These are phyloP conservation scores for Penicillium sp. DNA, from an alignment of 2,329 filamentous ascomycete genomes.

Conservation along the genomic window DNA sequence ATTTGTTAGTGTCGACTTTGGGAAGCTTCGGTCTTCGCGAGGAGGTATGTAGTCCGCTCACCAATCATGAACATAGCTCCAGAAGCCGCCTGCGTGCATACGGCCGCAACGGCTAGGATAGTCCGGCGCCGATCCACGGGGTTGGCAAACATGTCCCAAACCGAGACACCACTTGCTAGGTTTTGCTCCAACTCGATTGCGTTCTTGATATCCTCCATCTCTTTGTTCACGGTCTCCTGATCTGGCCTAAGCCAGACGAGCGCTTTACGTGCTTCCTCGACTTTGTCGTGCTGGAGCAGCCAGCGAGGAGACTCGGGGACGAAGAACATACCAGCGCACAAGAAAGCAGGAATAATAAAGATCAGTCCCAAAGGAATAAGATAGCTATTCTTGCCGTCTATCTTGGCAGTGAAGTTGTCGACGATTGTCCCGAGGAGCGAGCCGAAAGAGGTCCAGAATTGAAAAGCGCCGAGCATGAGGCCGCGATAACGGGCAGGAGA, in stretches of 20 bases:
- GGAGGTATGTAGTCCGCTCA: slow-evolving; percentile 28
- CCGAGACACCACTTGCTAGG: slow-evolving; percentile 39
- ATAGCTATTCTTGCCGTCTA: slow-evolving; percentile 47
- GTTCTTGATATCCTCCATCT: slow-evolving; percentile 40
- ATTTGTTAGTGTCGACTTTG: neutral
- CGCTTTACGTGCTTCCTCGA: slow-evolving; percentile 34
- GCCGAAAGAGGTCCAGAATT: slow-evolving; percentile 55
- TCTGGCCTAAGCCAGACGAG: slow-evolving; percentile 44
- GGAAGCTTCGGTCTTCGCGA: neutral
- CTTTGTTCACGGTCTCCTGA: slow-evolving; percentile 35
- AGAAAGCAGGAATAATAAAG: slow-evolving; percentile 53
- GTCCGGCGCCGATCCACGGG: slow-evolving; percentile 58
- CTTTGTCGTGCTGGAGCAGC: slow-evolving; percentile 36
- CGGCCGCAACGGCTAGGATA: slow-evolving; percentile 51
- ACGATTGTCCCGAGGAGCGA: slow-evolving; percentile 50
- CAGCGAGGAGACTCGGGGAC: slow-evolving; percentile 54
- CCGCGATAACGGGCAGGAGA: slow-evolving; percentile 56
- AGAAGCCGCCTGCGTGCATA: slow-evolving; percentile 58
- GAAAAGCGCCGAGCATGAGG: slow-evolving; percentile 53
- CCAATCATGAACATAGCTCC: slow-evolving; percentile 63
- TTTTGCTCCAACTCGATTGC: slow-evolving; percentile 42
- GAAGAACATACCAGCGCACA: slow-evolving; percentile 52
- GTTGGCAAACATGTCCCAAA: slow-evolving; percentile 56
- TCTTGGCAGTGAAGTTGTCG: slow-evolving; percentile 48
- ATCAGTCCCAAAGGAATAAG: slow-evolving; percentile 54